phyloP scores from a whole-genome alignment of 208 protist species.

The Trypanosoma lewisi region DNA sequence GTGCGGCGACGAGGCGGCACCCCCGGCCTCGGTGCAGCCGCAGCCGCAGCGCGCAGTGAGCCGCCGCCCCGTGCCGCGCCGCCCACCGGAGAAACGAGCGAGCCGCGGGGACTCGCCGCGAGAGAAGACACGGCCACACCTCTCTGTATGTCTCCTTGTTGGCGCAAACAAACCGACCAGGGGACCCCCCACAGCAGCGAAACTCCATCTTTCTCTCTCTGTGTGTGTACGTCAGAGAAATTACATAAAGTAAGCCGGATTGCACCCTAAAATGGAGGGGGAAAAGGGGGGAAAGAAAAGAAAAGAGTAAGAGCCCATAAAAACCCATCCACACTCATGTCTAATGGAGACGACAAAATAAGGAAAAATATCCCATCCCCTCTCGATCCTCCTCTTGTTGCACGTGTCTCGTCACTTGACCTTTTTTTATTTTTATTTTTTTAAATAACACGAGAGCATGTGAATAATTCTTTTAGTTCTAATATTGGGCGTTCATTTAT shows the following conservation, averaged over 20 bases:
- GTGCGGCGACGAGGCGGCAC: slow-evolving; percentile 43
- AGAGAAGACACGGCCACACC: slow-evolving; percentile 76
- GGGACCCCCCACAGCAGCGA: slow-evolving; percentile 12
- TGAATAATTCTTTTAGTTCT: neutral
- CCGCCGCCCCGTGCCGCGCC: slow-evolving; percentile 53
- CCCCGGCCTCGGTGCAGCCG: slow-evolving; percentile 26
- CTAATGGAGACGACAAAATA: too few relatives aligned
- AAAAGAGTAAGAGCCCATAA: too few relatives aligned
- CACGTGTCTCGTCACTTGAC: too few relatives aligned
- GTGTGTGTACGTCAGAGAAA: too few relatives aligned
- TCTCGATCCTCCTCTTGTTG: neutral
- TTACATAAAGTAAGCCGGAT: too few relatives aligned
- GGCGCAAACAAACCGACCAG: slow-evolving; percentile 57
- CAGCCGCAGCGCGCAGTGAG: slow-evolving; percentile 61
- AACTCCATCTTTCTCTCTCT: slow-evolving; percentile 24
- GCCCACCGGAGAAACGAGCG: slow-evolving; percentile 66
- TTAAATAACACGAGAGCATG: neutral
- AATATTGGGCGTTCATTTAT: neutral
- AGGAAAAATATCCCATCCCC: neutral
- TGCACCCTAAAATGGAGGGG: neutral
- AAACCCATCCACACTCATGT: too few relatives aligned
- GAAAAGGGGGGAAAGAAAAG: neutral
- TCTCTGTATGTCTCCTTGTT: slow-evolving; percentile 59
- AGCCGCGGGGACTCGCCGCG: slow-evolving; percentile 52
- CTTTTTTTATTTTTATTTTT: neutral